phyloP scores from a whole-genome alignment of 2,329 filamentous ascomycete species.

The Ceratocystis eucalypticola region DNA sequence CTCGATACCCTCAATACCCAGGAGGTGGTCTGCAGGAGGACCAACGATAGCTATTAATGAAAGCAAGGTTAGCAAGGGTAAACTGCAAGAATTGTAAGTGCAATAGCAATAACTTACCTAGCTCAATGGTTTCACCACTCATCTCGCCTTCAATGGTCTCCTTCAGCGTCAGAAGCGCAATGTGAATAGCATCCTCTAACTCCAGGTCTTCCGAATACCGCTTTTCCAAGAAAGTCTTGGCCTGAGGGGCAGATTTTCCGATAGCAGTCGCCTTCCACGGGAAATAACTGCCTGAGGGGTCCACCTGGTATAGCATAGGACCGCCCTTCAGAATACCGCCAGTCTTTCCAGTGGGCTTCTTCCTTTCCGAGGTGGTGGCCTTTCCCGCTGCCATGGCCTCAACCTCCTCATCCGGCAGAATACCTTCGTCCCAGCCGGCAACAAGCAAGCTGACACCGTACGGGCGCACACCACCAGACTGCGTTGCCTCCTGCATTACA shows the following conservation, averaged over 20 bases:
- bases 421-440: slow-evolving; percentile 94
- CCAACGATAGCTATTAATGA: slow-evolving; percentile 66
- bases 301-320: slow-evolving; percentile 95
- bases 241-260: slow-evolving; percentile 93
- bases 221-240: slow-evolving; percentile 99
- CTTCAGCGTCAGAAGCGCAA: slow-evolving; percentile 91
- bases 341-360: slow-evolving; percentile 70
- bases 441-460: slow-evolving; percentile 94
- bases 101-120: slow-evolving; percentile 48
- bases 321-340: slow-evolving; percentile 91
- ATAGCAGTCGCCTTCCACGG: slow-evolving; percentile 99
- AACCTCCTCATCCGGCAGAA: slow-evolving; percentile 68
- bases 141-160: slow-evolving; percentile 99
- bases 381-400: slow-evolving; percentile 37
- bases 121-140: slow-evolving; percentile 97
- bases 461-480: slow-evolving; percentile 90
- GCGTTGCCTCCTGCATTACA: slow-evolving; percentile 97
- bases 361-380: slow-evolving; percentile 49
- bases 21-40: slow-evolving; percentile 79
- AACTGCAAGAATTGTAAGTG: not conserved
- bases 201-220: slow-evolving; percentile 94
- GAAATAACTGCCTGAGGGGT: slow-evolving; percentile 97
- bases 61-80: slow-evolving; percentile 22
- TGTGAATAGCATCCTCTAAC: slow-evolving; percentile 95
- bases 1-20: slow-evolving; percentile 82